A percentile compares a stretch with the other conserved stretches of the same genome.
phyloP scores from a whole-genome alignment of 2,329 filamentous ascomycete species.

The Phaeoacremonium minimum region DNA sequence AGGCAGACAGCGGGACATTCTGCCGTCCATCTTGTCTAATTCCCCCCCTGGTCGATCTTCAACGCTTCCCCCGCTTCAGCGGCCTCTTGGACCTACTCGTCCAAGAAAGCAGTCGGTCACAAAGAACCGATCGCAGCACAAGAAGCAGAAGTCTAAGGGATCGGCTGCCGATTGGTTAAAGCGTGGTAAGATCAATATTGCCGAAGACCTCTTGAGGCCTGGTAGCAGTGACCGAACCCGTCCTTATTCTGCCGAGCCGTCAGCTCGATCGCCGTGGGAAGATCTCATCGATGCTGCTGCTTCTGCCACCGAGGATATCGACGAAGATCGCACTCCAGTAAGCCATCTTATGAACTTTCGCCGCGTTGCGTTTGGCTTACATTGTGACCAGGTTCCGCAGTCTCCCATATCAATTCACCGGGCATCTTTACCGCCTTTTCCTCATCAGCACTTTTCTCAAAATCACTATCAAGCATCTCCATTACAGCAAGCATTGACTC shows the following conservation, averaged over 20 bases:
- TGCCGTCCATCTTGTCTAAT: conserved; percentile 76
- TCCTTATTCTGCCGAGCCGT: conserved; percentile 80
- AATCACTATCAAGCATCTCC: conserved; percentile 82
- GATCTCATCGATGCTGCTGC: conserved; percentile 92
- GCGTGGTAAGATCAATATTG: conserved; percentile 48
- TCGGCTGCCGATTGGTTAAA: conserved; percentile 66
- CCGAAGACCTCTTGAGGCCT: conserved; percentile 54
- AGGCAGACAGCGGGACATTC: conserved; percentile 64
- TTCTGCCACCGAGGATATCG: conserved; percentile 84
- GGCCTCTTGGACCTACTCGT: conserved; percentile 64
- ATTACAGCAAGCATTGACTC: conserved; percentile 84
- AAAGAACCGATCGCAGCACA: conserved; percentile 74
- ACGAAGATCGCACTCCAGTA: conserved; percentile 87
- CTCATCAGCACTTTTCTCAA: conserved; percentile 41
- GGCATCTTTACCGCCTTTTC: conserved; percentile 57
- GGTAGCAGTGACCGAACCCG: conserved; percentile 67
- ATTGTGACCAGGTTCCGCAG: conserved; percentile 47
- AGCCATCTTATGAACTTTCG: conserved; percentile 30
- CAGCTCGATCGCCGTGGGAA: conserved; percentile 82
- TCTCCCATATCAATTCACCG: conserved; percentile 61
- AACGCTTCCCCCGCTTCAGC: conserved; percentile 78
- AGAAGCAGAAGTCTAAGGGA: conserved; percentile 68
- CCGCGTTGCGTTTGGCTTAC: conserved; percentile 34
- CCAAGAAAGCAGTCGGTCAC: conserved; percentile 84
- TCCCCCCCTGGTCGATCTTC: conserved; percentile 86